phyloP scores from a whole-genome alignment of 768 basidiomycete genomes.

The Leccinum disarticulatum region DNA sequence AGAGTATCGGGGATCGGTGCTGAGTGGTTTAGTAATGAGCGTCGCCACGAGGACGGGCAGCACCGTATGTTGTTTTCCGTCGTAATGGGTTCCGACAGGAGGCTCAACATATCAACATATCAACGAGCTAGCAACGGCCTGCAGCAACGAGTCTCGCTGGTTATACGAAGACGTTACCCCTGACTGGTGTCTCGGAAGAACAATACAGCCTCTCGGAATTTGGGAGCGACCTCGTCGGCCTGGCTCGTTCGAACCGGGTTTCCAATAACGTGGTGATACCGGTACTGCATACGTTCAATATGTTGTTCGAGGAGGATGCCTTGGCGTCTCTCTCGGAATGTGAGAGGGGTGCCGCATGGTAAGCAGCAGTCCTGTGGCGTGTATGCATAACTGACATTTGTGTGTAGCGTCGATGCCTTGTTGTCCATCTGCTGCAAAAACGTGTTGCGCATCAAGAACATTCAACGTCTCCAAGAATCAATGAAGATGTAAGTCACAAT shows the following conservation, averaged over 20 bases:
- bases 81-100: conserved; percentile 7
- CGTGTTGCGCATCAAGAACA: conserved; percentile 70
- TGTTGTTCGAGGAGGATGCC: conserved; percentile 68
- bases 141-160: conserved; percentile 58
- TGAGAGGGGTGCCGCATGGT: conserved; percentile 53
- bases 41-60: conserved; percentile 83
- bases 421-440: conserved; percentile 60
- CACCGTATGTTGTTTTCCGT: conserved; percentile 54
- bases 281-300: conserved; percentile 69
- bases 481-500: conserved; percentile 75
- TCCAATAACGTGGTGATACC: conserved; percentile 82
- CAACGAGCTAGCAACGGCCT: conserved; percentile 59
- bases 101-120: conserved; percentile 21
- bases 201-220: conserved; percentile 53
- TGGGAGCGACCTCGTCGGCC: conserved; percentile 54
- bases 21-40: conserved; percentile 75
- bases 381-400: conserved; percentile 8
- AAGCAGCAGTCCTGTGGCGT: conserved; percentile 27
- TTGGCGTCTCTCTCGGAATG: conserved; percentile 50
- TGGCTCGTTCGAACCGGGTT: conserved; percentile 51
- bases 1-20: conserved; percentile 59
- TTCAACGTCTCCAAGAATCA: conserved; percentile 76
- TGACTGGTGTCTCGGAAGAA: conserved; percentile 26
- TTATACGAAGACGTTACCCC: conserved; percentile 56
- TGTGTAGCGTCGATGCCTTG: conserved; percentile 51